These are phyloP conservation scores for Abrus pulchellus DNA, from an alignment of 306 rosid genomes.

Conservation along the genomic window DNA sequence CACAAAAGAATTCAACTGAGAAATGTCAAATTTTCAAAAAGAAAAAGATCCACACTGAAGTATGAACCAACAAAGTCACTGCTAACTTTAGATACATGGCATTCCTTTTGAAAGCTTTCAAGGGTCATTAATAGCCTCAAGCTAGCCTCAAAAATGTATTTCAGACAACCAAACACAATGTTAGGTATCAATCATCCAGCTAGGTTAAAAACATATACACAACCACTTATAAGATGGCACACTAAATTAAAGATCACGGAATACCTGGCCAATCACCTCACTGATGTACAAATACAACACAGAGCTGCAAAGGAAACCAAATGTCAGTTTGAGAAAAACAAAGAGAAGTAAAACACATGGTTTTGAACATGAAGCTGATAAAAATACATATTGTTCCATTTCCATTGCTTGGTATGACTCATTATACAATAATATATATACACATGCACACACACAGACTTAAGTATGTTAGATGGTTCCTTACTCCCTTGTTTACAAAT, in stretches of 20 bases:
- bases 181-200: constrained; percentile 32
- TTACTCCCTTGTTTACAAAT: constrained; percentile 38
- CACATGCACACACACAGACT: not conserved
- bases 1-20: constrained; percentile 36
- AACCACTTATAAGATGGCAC: constrained; percentile 15
- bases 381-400: constrained; percentile 24
- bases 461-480: constrained; percentile 10
- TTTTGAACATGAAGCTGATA: constrained; percentile 34
- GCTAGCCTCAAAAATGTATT: constrained; percentile 31
- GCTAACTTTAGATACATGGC: constrained; percentile 1
- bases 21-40: constrained; percentile 25
- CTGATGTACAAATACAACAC: constrained; percentile 78
- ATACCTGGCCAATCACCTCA: constrained; percentile 85
- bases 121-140: constrained; percentile 34
- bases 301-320: constrained; percentile 63
- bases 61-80: constrained; percentile 7
- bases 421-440: constrained; percentile 9
- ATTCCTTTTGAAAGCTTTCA: constrained; percentile 33
- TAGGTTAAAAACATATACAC: constrained; percentile 17
- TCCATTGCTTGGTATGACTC: constrained; percentile 7
- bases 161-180: constrained; percentile 28
- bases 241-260: constrained; percentile 34
- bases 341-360: not conserved
- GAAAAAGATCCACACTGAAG: not conserved
- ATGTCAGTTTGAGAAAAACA: constrained; percentile 37